These are phyloP conservation scores for Saprolegnia parasitica DNA, from an alignment of 352 stramenopile species.

Conservation along the genomic window DNA sequence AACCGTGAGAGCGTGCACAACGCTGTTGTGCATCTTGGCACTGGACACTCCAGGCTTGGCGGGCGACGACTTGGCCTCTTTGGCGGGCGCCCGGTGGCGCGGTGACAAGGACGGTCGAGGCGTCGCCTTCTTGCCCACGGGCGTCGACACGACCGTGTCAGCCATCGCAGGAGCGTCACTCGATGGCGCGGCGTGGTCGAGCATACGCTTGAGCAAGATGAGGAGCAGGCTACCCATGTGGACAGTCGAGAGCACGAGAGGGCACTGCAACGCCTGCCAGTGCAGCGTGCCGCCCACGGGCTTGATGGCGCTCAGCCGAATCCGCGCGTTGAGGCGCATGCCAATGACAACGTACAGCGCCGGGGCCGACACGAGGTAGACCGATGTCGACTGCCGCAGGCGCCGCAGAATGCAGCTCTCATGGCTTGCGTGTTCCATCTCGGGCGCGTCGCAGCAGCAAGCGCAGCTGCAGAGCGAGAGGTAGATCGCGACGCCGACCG, in stretches of 20 bases:
- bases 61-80: slow-evolving; percentile 1
- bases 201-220: slow-evolving; percentile 64
- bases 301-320: slow-evolving; percentile 70
- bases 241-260: slow-evolving; percentile 54
- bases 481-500: slow-evolving; percentile 40
- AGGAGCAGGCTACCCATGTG: slow-evolving; percentile 62
- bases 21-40: background rate
- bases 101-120: background rate
- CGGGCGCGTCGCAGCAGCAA: slow-evolving; percentile 53
- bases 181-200: slow-evolving; percentile 47
- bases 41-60: too few species aligned
- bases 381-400: slow-evolving; percentile 46
- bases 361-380: slow-evolving; percentile 47
- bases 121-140: background rate
- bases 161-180: background rate
- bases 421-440: slow-evolving; percentile 31
- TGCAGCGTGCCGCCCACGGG: slow-evolving; percentile 69
- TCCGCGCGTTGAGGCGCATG: slow-evolving; percentile 60
- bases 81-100: background rate
- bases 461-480: slow-evolving; percentile 57
- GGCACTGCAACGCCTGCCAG: slow-evolving; percentile 59
- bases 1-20: background rate
- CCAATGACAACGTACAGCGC: slow-evolving; percentile 54
- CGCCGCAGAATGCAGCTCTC: slow-evolving; percentile 45
- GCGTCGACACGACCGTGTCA: background rate